Evolutionary conservation across 352 stramenopile genomes (phyloP).

Genomic region (Phytopythium aichiense): DNA sequence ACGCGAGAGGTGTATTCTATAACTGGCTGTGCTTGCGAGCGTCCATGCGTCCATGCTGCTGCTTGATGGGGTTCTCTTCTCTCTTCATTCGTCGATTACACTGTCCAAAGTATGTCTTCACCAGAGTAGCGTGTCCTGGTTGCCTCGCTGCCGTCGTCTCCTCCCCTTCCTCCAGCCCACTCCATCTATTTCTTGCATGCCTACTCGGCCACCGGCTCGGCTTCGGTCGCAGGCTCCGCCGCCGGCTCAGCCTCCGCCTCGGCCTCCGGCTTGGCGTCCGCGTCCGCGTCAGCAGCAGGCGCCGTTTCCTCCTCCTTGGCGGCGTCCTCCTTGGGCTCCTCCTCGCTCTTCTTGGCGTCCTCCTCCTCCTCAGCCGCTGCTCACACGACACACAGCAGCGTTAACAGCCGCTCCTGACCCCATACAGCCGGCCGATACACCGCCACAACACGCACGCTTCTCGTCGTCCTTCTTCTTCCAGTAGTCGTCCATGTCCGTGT

Average conservation of each 20-base stretch:
- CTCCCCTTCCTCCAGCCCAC: background rate
- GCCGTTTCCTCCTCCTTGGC: slow-evolving; percentile 5
- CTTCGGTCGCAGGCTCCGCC: slow-evolving; percentile 1
- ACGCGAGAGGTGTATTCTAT: slow-evolving; percentile 2
- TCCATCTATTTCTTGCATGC: slow-evolving; percentile 13
- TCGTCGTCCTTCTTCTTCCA: slow-evolving; percentile 81
- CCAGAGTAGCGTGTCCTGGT: background rate
- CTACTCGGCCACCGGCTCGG: slow-evolving; percentile 9
- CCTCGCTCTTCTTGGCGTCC: slow-evolving; percentile 16
- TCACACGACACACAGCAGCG: background rate
- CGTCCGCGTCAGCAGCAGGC: slow-evolving; percentile 5
- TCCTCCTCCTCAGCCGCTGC: slow-evolving; percentile 16
- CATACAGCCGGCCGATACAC: background rate
- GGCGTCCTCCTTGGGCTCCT: slow-evolving; percentile 13
- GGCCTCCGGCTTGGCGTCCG: slow-evolving; percentile 12
- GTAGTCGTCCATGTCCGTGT: slow-evolving; percentile 86
- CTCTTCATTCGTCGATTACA: slow-evolving; percentile 7
- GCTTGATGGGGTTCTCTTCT: background rate
- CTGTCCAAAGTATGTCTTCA: background rate
- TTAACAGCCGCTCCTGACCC: background rate
- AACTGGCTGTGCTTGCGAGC: background rate
- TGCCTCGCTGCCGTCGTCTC: background rate
- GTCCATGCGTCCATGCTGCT: background rate
- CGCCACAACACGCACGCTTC: slow-evolving; percentile 18
- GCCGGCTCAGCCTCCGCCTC: slow-evolving; percentile 21